These are phyloP conservation scores for Penicillium manginii DNA, from an alignment of 495 filamentous ascomycete genomes.

Conservation along the genomic window DNA sequence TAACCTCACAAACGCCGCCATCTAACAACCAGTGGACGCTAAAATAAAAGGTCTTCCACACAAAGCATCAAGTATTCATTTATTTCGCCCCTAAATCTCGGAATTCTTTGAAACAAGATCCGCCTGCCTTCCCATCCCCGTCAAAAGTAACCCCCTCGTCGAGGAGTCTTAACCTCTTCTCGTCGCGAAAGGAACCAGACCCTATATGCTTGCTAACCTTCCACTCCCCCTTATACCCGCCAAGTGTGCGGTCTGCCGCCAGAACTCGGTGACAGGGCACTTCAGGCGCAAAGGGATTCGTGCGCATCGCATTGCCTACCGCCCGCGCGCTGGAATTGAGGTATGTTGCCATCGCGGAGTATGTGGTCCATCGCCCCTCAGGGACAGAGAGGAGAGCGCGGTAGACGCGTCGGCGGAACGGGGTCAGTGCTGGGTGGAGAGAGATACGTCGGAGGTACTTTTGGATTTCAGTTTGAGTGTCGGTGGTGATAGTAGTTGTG, in stretches of 20 bases:
- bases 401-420: conserved; percentile 64
- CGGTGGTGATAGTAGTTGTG: conserved; percentile 4
- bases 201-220: conserved; percentile 21
- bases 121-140: conserved; percentile 29
- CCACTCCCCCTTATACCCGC: conserved; percentile 42
- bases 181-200: conserved; percentile 29
- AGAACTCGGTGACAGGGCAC: conserved; percentile 57
- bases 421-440: conserved; percentile 50
- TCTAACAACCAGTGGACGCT: too few species aligned
- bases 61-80: too few species aligned
- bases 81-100: conserved; percentile 23
- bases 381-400: conserved; percentile 73
- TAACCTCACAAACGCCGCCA: neutral
- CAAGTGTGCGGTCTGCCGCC: conserved; percentile 32
- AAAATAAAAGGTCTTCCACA: too few species aligned
- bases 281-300: conserved; percentile 69
- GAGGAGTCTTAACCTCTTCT: conserved; percentile 34
- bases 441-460: conserved; percentile 37
- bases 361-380: conserved; percentile 69
- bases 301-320: conserved; percentile 76
- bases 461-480: conserved; percentile 7
- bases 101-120: conserved; percentile 37
- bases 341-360: conserved; percentile 68
- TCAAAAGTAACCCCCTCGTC: conserved; percentile 39
- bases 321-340: conserved; percentile 74